These are phyloP conservation scores for Cardamine chenopodiifolia DNA, from an alignment of 345 rosid species.

Conservation along the genomic window DNA sequence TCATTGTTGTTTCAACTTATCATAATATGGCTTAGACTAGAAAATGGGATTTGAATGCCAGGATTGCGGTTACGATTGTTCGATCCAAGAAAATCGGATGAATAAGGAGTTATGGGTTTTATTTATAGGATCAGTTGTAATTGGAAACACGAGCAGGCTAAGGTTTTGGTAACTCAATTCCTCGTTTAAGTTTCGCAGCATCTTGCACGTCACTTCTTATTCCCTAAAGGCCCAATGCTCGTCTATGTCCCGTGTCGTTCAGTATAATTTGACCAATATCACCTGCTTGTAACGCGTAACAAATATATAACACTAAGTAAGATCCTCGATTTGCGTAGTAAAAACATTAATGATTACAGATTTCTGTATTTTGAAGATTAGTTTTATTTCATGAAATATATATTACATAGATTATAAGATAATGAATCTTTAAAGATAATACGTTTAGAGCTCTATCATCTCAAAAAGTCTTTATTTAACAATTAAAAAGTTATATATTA, in stretches of 20 bases:
- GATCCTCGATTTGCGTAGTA: neutral
- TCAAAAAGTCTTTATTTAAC: no score
- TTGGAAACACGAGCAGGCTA: neutral
- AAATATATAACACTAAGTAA: neutral
- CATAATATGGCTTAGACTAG: slow-evolving; percentile 29
- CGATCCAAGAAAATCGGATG: neutral
- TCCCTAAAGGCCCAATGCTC: neutral
- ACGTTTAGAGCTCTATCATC: neutral
- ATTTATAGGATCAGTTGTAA: neutral
- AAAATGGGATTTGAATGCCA: slow-evolving; percentile 29
- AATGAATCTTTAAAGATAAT: neutral
- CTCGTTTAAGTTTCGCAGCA: neutral
- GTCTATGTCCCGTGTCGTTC: neutral
- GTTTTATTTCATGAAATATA: neutral
- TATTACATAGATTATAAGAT: no score
- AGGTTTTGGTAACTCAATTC: neutral
- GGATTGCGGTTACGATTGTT: slow-evolving; percentile 11
- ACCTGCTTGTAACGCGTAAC: neutral
- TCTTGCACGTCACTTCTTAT: neutral
- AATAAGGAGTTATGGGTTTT: slow-evolving; percentile 4
- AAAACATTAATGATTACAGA: neutral
- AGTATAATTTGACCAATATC: neutral
- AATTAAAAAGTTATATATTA: no score
- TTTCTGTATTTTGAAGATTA: no score
- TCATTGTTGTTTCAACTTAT: slow-evolving; percentile 27